Conservation (phyloP, 2,329 filamentous ascomycete genomes). For the Blastomyces gilchristii region DNA sequence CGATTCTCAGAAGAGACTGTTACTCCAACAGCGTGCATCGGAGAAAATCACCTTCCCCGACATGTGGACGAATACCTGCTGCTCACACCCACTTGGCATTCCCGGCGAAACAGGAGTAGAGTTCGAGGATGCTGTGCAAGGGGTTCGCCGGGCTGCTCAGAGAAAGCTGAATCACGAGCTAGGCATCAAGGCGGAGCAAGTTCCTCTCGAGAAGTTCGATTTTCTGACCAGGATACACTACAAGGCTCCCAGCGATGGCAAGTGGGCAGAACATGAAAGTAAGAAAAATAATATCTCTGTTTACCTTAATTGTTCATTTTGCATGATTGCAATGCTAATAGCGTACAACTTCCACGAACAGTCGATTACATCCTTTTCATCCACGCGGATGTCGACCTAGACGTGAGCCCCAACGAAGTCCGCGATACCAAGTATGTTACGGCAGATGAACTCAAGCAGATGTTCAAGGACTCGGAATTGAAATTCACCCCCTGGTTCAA, state of each 20-base stretch:
- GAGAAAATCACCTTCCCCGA: conserved; percentile 99
- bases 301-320: not conserved
- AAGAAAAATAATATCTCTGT: conserved; percentile 32
- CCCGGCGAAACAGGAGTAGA: conserved; percentile 81
- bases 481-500: conserved; percentile 99
- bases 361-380: conserved; percentile 99
- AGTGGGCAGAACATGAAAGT: conserved; percentile 99
- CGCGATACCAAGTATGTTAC: conserved; percentile 75
- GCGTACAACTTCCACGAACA: conserved; percentile 26
- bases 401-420: conserved; percentile 80
- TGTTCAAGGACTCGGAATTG: conserved; percentile 70
- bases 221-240: conserved; percentile 98
- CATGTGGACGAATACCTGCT: conserved; percentile 99
- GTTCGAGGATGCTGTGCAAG: conserved; percentile 66
- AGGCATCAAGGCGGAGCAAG: conserved; percentile 79
- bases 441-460: conserved; percentile 67
- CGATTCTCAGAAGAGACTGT: conserved; percentile 80
- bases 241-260: conserved; percentile 89
- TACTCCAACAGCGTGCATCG: conserved; percentile 86
- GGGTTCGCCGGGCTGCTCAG: conserved; percentile 84
- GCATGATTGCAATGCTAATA: conserved; percentile 2
- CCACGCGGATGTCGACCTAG: conserved; percentile 79
- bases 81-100: conserved; percentile 88
- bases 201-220: conserved; percentile 80
- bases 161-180: conserved; percentile 92